phyloP scores from a whole-genome alignment of 805 yeast species.

The Brettanomyces bruxellensis region DNA sequence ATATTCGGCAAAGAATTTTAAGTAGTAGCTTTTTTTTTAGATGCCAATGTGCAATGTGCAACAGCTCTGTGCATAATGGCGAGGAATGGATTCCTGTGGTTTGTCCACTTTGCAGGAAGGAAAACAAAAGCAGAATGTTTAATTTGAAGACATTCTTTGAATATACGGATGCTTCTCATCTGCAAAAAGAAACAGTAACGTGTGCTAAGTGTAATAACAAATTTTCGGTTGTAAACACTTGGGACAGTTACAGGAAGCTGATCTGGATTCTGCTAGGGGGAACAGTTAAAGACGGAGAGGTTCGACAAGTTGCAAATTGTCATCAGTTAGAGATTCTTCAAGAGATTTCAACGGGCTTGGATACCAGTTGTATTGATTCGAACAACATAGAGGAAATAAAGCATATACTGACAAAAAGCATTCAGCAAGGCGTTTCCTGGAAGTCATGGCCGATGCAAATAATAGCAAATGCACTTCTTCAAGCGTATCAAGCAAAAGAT shows the following conservation, averaged over 20 bases:
- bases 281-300: not conserved
- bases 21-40: conserved; percentile 23
- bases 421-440: conserved; percentile 6
- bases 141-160: not conserved
- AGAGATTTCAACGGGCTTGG: not conserved
- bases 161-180: not conserved
- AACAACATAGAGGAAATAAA: not conserved
- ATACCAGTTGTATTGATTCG: not conserved
- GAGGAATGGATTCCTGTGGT: conserved; percentile 23
- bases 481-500: not conserved
- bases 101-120: conserved; percentile 17
- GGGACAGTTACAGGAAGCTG: not conserved
- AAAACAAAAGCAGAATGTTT: not conserved
- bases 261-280: not conserved
- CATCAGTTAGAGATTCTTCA: not conserved
- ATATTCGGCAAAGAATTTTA: conserved; percentile 22
- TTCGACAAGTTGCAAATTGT: not conserved
- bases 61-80: not conserved
- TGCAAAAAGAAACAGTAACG: not conserved
- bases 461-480: conserved; percentile 7
- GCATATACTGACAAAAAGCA: not conserved
- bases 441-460: conserved; percentile 16
- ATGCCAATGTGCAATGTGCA: conserved; percentile 27
- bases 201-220: not conserved
- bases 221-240: not conserved